Base-by-base conservation (phyloP, 2,329 filamentous ascomycete genomes). In the Fusarium sp. region DNA sequence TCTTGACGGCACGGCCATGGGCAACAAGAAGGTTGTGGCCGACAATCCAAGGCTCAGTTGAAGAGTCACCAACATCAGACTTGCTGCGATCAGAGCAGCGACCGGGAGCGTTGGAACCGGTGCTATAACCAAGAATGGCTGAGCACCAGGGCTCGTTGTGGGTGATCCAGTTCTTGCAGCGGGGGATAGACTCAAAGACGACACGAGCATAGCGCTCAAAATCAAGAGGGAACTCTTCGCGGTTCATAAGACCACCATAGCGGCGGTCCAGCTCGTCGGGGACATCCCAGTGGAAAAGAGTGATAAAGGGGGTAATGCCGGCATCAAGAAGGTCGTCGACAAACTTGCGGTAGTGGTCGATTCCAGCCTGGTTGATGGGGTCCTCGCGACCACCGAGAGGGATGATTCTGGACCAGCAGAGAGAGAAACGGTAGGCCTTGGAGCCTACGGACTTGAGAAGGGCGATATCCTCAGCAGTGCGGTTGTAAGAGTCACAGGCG, bases 101-200 rank as follows among this genome's bases (percentile, higher is more conserved):
- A n/a, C 93, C 93, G 1, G 93, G 93, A 12, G 93, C 93, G 75
- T 94, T 94, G 65, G 88, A 82, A 26, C 93, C 93, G 40, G 86
- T 88, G 75, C 86, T 91, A 80, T 95, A 96, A 34, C 93, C 93
- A 40, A 96, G 85, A 63, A 96, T 89, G 51, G 90, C 88, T 67
- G 88, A 92, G 80, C 92, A 96, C 89, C 91, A 96, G 5, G 93
- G 93, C 82, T 97, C 93, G 77, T 96, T 96, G 81, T 95, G 93
- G 24, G 92, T 96, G 77, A 94, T 92, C 93, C 93, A 97, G 80
- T 92, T 85, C 82, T 93, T 93, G 74, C 94, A 92, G 78, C 89
- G 90, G 53, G 89, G 86, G 47, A 96, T 84, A 2, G 89, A 87
- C 75, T 90, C 85, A 81, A 94, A 96, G 73, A 93, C 83, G 45